These are phyloP conservation scores for Pseudovirgaria hyperparasitica DNA, from an alignment of 2,329 filamentous ascomycete species.

Conservation along the genomic window DNA sequence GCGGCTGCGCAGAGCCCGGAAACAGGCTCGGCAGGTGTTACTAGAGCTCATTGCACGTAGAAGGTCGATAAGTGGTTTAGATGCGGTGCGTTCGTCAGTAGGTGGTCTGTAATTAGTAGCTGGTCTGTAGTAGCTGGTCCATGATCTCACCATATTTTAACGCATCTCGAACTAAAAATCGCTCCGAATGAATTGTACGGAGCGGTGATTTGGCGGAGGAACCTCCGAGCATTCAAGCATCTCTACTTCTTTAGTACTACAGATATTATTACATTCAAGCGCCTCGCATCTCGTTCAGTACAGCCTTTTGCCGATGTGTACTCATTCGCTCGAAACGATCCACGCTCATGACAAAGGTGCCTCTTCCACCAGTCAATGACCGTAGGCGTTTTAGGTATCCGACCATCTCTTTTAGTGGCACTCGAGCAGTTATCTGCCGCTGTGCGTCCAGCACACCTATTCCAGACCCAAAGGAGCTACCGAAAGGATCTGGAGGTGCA, in stretches of 20 bases:
- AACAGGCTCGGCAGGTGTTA: slow-evolving; percentile 24
- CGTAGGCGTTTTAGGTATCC: slow-evolving; percentile 83
- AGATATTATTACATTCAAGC: slow-evolving; percentile 2
- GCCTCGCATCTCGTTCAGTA: slow-evolving; percentile 24
- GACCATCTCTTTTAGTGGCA: slow-evolving; percentile 93
- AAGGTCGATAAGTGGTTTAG: too few relatives aligned
- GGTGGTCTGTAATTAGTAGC: too few relatives aligned
- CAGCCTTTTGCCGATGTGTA: slow-evolving; percentile 44
- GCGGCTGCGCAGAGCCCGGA: slow-evolving; percentile 12
- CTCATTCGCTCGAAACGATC: slow-evolving; percentile 59
- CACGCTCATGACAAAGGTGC: slow-evolving; percentile 63
- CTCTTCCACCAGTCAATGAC: slow-evolving; percentile 75
- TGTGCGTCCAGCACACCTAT: slow-evolving; percentile 11
- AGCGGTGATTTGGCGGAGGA: too few relatives aligned
- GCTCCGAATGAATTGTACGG: too few relatives aligned
- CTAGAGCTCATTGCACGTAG: slow-evolving; percentile 25
- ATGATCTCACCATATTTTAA: too few relatives aligned
- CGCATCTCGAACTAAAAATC: too few relatives aligned
- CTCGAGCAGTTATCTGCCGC: slow-evolving; percentile 64
- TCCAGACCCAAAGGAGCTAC: slow-evolving; percentile 17
- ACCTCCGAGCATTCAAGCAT: too few relatives aligned
- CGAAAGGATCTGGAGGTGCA: slow-evolving; percentile 75
- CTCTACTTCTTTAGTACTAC: too few relatives aligned
- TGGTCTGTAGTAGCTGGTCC: too few relatives aligned
- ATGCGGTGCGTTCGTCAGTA: too few relatives aligned